Base-by-base conservation (phyloP, 345 rosid species). In the Durio zibethinus region DNA sequence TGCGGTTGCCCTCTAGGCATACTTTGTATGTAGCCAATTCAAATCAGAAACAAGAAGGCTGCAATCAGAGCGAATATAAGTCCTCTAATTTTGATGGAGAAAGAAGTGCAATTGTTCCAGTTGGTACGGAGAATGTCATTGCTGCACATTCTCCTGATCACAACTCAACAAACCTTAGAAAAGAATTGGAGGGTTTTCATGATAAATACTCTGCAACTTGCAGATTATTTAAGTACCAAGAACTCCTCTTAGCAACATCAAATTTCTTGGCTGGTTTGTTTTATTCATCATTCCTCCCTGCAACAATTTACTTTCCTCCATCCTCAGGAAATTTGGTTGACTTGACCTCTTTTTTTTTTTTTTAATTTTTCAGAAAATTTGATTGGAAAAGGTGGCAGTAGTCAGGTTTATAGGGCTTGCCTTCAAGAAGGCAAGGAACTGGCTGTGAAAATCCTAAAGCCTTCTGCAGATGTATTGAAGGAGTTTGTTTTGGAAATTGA, bases 301-400 rank as follows among this genome's bases (percentile, higher is more conserved):
- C 61, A 72, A 52, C 20, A 71, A 35, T 71, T 71, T 25, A 10
- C 65, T 15, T 27, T 75, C 23, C 48, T 35, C 33, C 38, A 4
- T 59, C 27, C n/a, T 35, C 38, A 18, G 21, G 27, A 10, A 68
- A 36, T 21, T 21, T 7, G 45, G 54, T 15, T 65, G 76, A 52
- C 68, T 57, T 3, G 54, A 47, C 6, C 18, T 69, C 70, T 10
- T 35, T 35, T 57, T 61, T 70, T 80, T 20, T 38, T 33, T 53
- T 18, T 31, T 57, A 74, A 4, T 15, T 84, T 79, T 67, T 88
- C 90, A 96, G 98, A 89, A 76, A 90, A 94, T 84, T 79, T 92
- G 83, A 82, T 96, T 6, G 99, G 99, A 45, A 88, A 70, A 88
- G 99, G 99, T 79, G 99, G 99, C 29, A 89, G 94, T 83, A 92